Conservation (phyloP, 2,329 filamentous ascomycete species). For the Penicillium rolfsii region DNA sequence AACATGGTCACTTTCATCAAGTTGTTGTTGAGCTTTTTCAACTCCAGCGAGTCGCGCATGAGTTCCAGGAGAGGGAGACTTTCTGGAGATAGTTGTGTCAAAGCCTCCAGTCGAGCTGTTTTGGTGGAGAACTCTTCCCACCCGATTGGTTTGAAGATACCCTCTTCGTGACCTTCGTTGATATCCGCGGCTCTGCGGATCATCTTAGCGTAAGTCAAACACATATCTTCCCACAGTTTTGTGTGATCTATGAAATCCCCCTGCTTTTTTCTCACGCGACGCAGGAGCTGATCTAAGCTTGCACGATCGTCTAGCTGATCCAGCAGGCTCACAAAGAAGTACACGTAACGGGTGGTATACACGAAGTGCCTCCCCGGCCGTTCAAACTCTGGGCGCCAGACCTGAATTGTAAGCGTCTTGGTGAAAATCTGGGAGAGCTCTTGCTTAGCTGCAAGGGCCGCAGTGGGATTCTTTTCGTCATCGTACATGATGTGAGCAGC, state of each 20-base stretch:
- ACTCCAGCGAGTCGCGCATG: constrained; percentile 67
- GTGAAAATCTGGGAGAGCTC: constrained; percentile 87
- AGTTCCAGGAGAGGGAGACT: constrained; percentile 59
- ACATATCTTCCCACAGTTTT: constrained; percentile 66
- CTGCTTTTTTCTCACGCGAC: constrained; percentile 78
- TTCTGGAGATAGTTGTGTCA: constrained; percentile 57
- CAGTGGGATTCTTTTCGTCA: constrained; percentile 54
- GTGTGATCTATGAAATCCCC: constrained; percentile 70
- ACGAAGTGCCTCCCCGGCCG: constrained; percentile 84
- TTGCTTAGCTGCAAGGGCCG: constrained; percentile 67
- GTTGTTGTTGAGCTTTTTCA: constrained; percentile 80
- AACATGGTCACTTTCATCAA: constrained; percentile 84
- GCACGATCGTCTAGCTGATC: constrained; percentile 73
- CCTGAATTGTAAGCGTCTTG: constrained; percentile 91
- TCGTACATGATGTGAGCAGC: constrained; percentile 65
- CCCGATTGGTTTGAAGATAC: constrained; percentile 64
- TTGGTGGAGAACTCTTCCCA: constrained; percentile 67
- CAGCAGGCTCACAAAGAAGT: constrained; percentile 76
- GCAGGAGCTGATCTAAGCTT: constrained; percentile 76
- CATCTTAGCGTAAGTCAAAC: constrained; percentile 59
- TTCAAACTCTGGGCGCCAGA: constrained; percentile 93
- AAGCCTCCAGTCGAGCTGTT: constrained; percentile 62
- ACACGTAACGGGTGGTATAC: constrained; percentile 84
- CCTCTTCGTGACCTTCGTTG: constrained; percentile 64
- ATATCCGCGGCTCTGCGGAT: constrained; percentile 62